phyloP scores from a whole-genome alignment of 106 monocot genomes.

The Dendrobium catenatum region DNA sequence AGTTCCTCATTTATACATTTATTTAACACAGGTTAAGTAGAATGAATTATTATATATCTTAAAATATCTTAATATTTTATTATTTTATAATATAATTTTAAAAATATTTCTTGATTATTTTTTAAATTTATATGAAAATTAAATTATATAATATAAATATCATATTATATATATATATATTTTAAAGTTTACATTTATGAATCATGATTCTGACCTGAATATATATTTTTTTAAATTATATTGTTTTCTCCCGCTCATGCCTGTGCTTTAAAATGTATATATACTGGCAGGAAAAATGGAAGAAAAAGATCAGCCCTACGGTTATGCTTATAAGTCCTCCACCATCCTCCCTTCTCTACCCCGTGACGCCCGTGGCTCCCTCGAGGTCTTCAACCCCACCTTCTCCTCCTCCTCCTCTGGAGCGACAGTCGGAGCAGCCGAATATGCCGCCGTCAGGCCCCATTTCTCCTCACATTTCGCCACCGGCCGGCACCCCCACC shows the following conservation, averaged over 20 bases:
- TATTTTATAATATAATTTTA: no score
- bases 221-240: no score
- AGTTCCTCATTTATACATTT: no score
- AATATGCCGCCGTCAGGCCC: background rate
- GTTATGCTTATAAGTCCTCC: background rate
- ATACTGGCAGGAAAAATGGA: background rate
- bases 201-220: no score
- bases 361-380: conserved; percentile 82
- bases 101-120: no score
- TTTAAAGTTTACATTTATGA: no score
- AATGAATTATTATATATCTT: no score
- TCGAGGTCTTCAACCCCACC: conserved; percentile 87
- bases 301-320: background rate
- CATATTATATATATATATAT: no score
- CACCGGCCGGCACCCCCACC: conserved; percentile 21
- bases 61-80: no score
- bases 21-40: no score
- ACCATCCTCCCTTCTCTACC: conserved; percentile 32
- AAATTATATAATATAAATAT: no score
- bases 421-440: background rate
- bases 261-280: background rate
- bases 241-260: background rate
- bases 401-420: conserved; percentile 22
- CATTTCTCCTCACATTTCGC: conserved; percentile 13
- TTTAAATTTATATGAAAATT: no score